Evolutionary conservation across 2,329 filamentous ascomycete genomes (phyloP).

Genomic region (Chaetomiaceae sp.): DNA sequence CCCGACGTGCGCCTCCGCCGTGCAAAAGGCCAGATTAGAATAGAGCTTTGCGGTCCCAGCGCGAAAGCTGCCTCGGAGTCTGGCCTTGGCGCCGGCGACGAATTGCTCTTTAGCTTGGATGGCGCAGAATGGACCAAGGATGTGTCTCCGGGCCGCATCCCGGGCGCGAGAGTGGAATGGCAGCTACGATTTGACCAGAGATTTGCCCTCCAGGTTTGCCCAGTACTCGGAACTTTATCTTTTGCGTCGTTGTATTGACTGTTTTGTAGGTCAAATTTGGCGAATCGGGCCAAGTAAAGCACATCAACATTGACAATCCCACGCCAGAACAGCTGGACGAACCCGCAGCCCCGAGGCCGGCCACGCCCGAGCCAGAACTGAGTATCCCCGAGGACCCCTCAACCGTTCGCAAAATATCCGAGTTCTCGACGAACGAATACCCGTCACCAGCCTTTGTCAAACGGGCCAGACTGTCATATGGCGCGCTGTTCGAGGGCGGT

Average conservation of each 20-base stretch:
- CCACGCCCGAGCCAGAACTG: constrained; percentile 20
- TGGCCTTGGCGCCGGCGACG: constrained; percentile 73
- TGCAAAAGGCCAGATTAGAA: constrained; percentile 73
- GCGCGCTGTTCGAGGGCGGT: constrained; percentile 58
- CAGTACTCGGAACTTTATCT: too few relatives aligned
- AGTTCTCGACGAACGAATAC: constrained; percentile 51
- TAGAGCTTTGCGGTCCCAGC: constrained; percentile 66
- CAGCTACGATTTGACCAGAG: constrained; percentile 53
- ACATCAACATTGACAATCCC: constrained; percentile 52
- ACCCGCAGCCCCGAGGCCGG: constrained; percentile 10
- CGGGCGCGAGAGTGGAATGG: constrained; percentile 53
- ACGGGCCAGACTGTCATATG: constrained; percentile 64
- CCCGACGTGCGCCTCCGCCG: constrained; percentile 76
- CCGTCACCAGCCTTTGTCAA: constrained; percentile 78
- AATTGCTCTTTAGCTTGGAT: constrained; percentile 62
- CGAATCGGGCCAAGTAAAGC: constrained; percentile 44
- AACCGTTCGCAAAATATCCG: constrained; percentile 29
- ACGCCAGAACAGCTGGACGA: constrained; percentile 12
- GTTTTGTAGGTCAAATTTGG: constrained; percentile 39
- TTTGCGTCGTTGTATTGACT: too few relatives aligned
- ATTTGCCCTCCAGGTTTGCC: constrained; percentile 46
- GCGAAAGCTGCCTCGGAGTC: constrained; percentile 65
- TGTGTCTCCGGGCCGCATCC: constrained; percentile 43
- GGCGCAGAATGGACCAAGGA: constrained; percentile 63
- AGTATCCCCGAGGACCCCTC: not conserved